Evolutionary conservation across 1,284 basidiomycete genomes (phyloP).

Genomic region (Naganishia sp.): DNA sequence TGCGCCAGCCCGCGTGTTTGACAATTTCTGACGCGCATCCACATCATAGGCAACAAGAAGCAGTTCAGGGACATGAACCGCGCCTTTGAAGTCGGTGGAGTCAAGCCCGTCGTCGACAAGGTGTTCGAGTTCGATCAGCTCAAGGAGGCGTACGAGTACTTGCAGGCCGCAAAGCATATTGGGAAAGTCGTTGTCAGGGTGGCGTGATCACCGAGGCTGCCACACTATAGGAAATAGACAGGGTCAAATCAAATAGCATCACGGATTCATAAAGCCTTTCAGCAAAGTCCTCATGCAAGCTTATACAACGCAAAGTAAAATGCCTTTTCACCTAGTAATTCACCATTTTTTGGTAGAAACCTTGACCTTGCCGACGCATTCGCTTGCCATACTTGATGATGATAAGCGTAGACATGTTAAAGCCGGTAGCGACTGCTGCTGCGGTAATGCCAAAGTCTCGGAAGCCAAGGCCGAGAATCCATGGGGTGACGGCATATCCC

Average conservation of each 20-base stretch:
- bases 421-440: conserved; percentile 28
- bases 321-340: not conserved
- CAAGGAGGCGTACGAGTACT: conserved; percentile 52
- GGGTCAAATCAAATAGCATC: not conserved
- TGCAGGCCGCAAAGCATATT: conserved; percentile 46
- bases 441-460: conserved; percentile 36
- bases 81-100: conserved; percentile 48
- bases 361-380: conserved; percentile 27
- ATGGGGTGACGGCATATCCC: conserved; percentile 38
- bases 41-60: conserved; percentile 43
- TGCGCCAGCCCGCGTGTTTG: too few species aligned
- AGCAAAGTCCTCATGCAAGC: not conserved
- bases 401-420: conserved; percentile 34
- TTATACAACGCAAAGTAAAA: not conserved
- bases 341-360: conserved; percentile 34
- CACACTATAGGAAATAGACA: not conserved
- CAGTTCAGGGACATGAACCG: conserved; percentile 52
- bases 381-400: conserved; percentile 36
- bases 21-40: too few species aligned
- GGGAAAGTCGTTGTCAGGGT: conserved; percentile 49
- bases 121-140: conserved; percentile 54
- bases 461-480: conserved; percentile 35
- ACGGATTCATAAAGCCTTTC: not conserved
- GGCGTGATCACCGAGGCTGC: not conserved
- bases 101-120: conserved; percentile 55